Evolutionary conservation across 345 rosid species (phyloP), one percentile per base, ranked within the genome.

Genomic region (Pugionium dolabratum): DNA sequence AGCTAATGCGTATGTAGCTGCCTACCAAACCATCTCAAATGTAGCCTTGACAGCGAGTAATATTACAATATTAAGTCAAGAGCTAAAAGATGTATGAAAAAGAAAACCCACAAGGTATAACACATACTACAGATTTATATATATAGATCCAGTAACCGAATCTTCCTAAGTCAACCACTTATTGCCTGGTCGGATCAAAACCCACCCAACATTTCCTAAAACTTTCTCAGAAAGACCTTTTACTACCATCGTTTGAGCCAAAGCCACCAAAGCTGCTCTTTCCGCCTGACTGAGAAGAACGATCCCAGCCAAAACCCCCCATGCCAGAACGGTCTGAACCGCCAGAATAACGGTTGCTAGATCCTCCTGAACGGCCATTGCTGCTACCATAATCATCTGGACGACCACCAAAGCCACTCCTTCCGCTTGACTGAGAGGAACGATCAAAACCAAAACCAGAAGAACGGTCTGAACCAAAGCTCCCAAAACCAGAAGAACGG

Each of bases 301-400:
- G 85, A 58, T 66, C 73, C 49, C 78, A 64, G 52, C 87, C 78
- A 44, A 72, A 83, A 39, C 70, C 52, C 5, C 79, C 81, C 25
- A 69, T 53, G 57, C 80, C 69, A 40, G 75, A 63, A 39, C 71
- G 69, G 6, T 67, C 64, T 2, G 64, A 60, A 39, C 80, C 74
- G 35, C 74, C 70, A 55, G 73, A 71, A 4, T 64, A 71, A 28
- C 65, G 65, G 64, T 58, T 72, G 65, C 63, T 63, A 54, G 75
- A 62, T 30, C 79, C 8, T 0, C 85, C 77, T 62, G 77, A 40
- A 54, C 65, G 77, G 33, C 79, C 78, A 68, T 83, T 76, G 33
- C 43, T 43, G 56, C 85, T 62, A 50, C 75, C 69, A 42, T 37
- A 73, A 64, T 69, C 64, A 42, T 66, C 44, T 54, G 58, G 77